Percentiles rank a stretch among this genome's conserved stretches.
Conservation (phyloP, 768 basidiomycete genomes). For the Lentinula lateritia region DNA sequence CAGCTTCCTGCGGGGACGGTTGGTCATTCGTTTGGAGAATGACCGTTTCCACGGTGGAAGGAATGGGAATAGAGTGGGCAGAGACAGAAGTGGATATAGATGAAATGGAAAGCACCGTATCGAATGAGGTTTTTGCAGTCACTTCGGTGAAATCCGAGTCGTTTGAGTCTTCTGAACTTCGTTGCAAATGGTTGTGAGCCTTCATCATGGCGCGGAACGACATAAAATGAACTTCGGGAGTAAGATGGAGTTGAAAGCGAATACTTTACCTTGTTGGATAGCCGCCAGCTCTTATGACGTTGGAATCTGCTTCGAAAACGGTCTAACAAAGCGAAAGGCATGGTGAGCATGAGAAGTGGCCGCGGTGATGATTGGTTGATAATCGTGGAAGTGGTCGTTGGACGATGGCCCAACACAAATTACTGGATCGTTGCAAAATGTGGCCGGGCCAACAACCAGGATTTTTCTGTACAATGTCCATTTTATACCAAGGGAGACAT, state of each 20-base stretch:
- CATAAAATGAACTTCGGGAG: background rate
- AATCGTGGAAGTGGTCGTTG: background rate
- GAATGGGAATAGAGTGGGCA: background rate
- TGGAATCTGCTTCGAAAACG: background rate
- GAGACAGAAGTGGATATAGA: background rate
- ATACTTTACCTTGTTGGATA: background rate
- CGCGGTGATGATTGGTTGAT: background rate
- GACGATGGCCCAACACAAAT: background rate
- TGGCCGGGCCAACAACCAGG: background rate
- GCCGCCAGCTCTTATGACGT: background rate
- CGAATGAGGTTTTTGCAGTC: background rate
- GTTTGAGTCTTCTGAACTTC: slow-evolving; percentile 1
- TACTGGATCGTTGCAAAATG: background rate
- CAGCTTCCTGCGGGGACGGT: background rate
- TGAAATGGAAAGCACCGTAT: background rate
- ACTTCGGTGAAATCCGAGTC: background rate
- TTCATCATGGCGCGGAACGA: background rate
- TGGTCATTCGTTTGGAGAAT: background rate
- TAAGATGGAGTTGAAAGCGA: background rate
- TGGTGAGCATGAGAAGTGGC: background rate
- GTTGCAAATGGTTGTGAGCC: background rate
- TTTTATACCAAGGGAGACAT: background rate
- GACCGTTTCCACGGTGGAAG: background rate
- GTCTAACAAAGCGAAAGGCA: slow-evolving; percentile 2
- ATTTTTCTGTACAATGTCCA: background rate